Conservation (phyloP, 2,329 filamentous ascomycete genomes). For the Aspergillus bombycis region DNA sequence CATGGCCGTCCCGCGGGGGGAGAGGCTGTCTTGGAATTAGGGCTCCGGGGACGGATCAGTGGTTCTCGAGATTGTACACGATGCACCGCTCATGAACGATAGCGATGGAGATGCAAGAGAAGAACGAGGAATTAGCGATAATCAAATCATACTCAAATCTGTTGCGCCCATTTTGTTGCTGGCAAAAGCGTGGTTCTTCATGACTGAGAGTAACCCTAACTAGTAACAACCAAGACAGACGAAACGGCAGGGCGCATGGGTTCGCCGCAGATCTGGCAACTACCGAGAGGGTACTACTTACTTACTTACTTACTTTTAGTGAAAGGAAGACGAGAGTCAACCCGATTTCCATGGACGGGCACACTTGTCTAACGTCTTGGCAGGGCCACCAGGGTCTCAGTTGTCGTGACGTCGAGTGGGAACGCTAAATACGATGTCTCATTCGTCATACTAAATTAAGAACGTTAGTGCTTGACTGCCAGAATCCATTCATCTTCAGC, state of each 20-base stretch:
- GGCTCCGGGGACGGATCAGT: background rate
- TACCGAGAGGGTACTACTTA: background rate
- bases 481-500: background rate
- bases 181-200: no score
- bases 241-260: no score
- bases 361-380: background rate
- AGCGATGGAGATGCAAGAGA: no score
- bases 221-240: no score
- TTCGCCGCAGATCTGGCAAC: background rate
- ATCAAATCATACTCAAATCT: no score
- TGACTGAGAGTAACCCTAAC: no score
- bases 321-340: background rate
- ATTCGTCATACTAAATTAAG: constrained; percentile 6
- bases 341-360: background rate
- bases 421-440: constrained; percentile 4
- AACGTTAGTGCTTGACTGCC: background rate
- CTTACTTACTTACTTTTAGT: no score
- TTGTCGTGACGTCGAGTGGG: background rate
- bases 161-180: no score
- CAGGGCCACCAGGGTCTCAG: constrained; percentile 1
- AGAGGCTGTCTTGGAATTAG: background rate
- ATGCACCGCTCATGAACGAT: background rate
- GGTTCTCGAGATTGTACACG: background rate
- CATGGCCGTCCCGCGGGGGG: background rate
- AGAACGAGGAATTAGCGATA: no score